Evolutionary conservation across 1,284 basidiomycete genomes (phyloP), one percentile per base, ranked within the genome.

Genomic region (Rhodotorula mucilaginosa): DNA sequence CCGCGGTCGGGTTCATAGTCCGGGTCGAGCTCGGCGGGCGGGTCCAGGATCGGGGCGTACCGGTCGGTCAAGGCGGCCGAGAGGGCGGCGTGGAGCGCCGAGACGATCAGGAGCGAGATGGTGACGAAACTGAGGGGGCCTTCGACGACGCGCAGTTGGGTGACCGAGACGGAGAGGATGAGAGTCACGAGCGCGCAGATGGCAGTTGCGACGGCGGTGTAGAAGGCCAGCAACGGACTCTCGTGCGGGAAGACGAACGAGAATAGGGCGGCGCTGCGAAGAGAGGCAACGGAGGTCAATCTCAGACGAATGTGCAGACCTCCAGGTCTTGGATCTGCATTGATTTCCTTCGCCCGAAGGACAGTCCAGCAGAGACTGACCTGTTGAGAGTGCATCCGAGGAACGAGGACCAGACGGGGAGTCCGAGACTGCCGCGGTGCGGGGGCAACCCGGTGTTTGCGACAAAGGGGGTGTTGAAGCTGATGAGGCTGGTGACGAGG

Each of bases 101-200:
- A 69, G 58, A 66, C 63, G 63, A 75, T 67, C 48, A 65, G 61
- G 51, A 76, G 68, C 5, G 58, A 64, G 59, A 74, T 56, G 57
- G 73, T 60, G 63, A 76, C 54, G 34, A 68, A 62, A 31, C 68
- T 74, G 58, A 76, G 68, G 16, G 61, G 59, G 23, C 67, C 64
- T 34, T 76, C 75, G 64, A 68, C 62, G 58, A 61, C 67, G 68
- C 75, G 73, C 12, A 76, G 73, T 39, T 74, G 74, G 1, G 70
- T 72, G 21, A 74, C 73, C 19, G 69, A 61, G 52, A 76, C 39
- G 57, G 48, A 39, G 64, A 76, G 57, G 69, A 76, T 73, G 56
- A 76, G 69, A 19, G 66, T 52, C 16, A 69, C 12, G 54, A 68
- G 58, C 4, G 65, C 61, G 31, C 67, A 68, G 54, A 69, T n/a